These are phyloP conservation scores for Sporothrix mexicana DNA, from an alignment of 2,329 filamentous ascomycete species.

Conservation along the genomic window DNA sequence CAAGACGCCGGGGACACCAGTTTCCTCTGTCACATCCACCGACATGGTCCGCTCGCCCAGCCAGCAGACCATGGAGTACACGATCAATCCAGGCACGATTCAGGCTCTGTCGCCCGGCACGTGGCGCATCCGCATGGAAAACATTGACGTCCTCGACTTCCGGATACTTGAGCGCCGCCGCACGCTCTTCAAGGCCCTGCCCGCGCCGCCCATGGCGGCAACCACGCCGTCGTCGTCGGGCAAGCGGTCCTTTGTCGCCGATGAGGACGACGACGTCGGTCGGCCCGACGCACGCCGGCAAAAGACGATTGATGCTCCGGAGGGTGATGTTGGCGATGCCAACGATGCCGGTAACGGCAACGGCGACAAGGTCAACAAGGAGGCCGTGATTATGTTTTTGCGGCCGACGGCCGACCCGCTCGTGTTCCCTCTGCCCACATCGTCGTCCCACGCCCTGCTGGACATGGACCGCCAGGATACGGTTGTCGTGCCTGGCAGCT, in stretches of 20 bases:
- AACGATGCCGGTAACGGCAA: slow-evolving; percentile 41
- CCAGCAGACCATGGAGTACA: slow-evolving; percentile 41
- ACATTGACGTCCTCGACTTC: slow-evolving; percentile 61
- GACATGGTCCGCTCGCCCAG: background rate
- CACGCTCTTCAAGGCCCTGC: slow-evolving; percentile 43
- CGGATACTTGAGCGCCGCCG: slow-evolving; percentile 58
- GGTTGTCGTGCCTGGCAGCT: slow-evolving; percentile 55
- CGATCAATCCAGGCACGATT: slow-evolving; percentile 51
- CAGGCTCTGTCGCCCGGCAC: slow-evolving; percentile 60
- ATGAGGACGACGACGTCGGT: slow-evolving; percentile 49
- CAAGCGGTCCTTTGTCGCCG: slow-evolving; percentile 57
- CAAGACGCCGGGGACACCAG: slow-evolving; percentile 20
- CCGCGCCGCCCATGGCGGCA: slow-evolving; percentile 21
- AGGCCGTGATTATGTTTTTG: slow-evolving; percentile 62
- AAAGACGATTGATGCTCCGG: slow-evolving; percentile 40
- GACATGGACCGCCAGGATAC: slow-evolving; percentile 58
- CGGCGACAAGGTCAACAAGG: slow-evolving; percentile 44
- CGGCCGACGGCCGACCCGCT: slow-evolving; percentile 57
- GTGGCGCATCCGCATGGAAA: slow-evolving; percentile 60
- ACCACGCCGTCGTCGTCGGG: slow-evolving; percentile 53
- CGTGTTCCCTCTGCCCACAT: slow-evolving; percentile 58
- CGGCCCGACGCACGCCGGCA: slow-evolving; percentile 47
- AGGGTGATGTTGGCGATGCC: slow-evolving; percentile 27
- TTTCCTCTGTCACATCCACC: no score
- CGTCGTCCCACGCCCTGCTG: slow-evolving; percentile 57